A percentile compares a stretch with the other conserved stretches of the same genome.
phyloP scores from a whole-genome alignment of 2,329 filamentous ascomycete species.

The Helotiales sp. region DNA sequence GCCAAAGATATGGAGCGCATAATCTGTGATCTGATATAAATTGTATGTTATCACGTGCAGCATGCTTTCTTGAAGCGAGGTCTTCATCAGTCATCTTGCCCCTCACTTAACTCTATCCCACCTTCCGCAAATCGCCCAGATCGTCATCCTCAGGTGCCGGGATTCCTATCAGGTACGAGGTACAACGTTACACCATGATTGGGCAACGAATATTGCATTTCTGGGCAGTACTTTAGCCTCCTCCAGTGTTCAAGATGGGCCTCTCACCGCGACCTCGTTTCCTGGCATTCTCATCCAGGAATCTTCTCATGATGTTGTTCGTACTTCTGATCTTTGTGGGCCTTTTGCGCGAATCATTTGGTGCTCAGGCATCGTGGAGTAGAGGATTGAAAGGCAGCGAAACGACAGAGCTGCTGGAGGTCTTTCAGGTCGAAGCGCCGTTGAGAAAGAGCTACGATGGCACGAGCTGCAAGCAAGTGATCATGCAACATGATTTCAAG shows the following conservation, averaged over 20 bases:
- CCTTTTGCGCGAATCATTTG: slow-evolving; percentile 4
- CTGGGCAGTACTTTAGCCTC: slow-evolving; percentile 11
- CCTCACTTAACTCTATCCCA: neutral
- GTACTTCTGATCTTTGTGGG: neutral
- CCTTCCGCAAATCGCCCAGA: neutral
- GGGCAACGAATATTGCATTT: slow-evolving; percentile 5
- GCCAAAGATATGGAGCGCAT: too few relatives aligned
- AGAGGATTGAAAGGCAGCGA: neutral
- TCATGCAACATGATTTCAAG: slow-evolving; percentile 60
- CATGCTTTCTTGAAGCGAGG: neutral
- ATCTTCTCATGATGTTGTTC: slow-evolving; percentile 8
- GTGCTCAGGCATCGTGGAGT: neutral
- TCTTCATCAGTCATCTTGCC: neutral
- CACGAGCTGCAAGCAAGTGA: slow-evolving; percentile 28
- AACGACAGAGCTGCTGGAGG: slow-evolving; percentile 15
- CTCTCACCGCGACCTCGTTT: slow-evolving; percentile 7
- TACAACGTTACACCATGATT: slow-evolving; percentile 26
- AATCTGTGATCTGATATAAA: neutral
- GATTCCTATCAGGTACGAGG: slow-evolving; percentile 5
- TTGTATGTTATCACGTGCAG: neutral
- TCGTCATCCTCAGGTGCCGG: neutral
- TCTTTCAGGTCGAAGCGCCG: slow-evolving; percentile 34
- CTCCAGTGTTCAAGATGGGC: slow-evolving; percentile 4
- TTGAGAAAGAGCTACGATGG: slow-evolving; percentile 31
- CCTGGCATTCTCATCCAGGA: neutral